A percentile compares a stretch with the other conserved stretches of the same genome.
phyloP scores from a whole-genome alignment of 352 stramenopile genomes.

The Pythium folliculosum region DNA sequence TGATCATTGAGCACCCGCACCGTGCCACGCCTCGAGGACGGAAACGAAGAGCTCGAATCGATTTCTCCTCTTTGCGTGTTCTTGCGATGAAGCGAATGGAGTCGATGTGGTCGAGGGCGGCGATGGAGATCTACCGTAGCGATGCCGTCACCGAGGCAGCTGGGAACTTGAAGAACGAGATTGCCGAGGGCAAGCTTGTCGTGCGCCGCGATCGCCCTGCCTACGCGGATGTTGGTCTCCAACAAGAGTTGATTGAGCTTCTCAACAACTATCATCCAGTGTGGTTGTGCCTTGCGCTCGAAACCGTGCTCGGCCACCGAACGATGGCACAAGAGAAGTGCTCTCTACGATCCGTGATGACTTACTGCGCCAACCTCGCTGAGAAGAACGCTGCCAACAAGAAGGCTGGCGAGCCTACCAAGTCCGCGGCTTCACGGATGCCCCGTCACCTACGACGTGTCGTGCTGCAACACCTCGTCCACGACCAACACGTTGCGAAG shows the following conservation, averaged over 20 bases:
- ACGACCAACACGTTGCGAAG: constrained; percentile 57
- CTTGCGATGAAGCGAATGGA: constrained; percentile 76
- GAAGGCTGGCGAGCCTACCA: constrained; percentile 27
- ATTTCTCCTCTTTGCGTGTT: constrained; percentile 74
- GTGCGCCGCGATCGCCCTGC: constrained; percentile 88
- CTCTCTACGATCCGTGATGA: constrained; percentile 54
- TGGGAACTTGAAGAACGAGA: constrained; percentile 75
- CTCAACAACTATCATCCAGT: constrained; percentile 92
- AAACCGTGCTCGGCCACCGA: constrained; percentile 78
- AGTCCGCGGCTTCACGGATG: constrained; percentile 40
- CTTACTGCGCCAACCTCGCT: constrained; percentile 11
- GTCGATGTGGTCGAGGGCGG: constrained; percentile 56
- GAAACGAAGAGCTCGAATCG: constrained; percentile 31
- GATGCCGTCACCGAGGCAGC: constrained; percentile 52
- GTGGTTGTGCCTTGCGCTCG: constrained; percentile 90
- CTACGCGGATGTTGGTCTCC: constrained; percentile 89
- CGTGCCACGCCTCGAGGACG: constrained; percentile 5
- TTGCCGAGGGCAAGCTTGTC: constrained; percentile 67
- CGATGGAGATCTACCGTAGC: constrained; percentile 61
- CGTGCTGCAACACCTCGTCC: constrained; percentile 65
- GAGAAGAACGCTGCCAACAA: constrained; percentile 18
- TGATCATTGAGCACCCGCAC: constrained; percentile 24
- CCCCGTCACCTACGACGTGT: constrained; percentile 56
- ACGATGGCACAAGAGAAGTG: constrained; percentile 64
- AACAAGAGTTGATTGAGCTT: constrained; percentile 82